Evolutionary conservation across 2,329 filamentous ascomycete genomes (phyloP).

Genomic region (Phaeosphaeria sp.): DNA sequence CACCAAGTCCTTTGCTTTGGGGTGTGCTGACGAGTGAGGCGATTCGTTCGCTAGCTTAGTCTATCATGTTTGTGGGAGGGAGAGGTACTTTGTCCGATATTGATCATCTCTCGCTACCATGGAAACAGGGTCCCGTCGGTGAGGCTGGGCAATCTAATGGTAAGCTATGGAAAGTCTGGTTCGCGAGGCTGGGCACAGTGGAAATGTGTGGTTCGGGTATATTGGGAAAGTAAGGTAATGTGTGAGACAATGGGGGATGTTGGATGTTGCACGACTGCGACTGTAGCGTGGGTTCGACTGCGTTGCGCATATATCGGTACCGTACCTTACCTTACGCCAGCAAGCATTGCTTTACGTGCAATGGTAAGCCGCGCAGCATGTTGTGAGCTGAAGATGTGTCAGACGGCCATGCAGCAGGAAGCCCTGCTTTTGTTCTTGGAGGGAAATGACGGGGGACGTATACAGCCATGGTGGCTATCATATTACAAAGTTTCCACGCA

Average conservation of each 20-base stretch:
- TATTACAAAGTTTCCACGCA: too few relatives aligned
- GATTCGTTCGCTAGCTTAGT: not conserved
- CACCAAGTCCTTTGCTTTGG: not conserved
- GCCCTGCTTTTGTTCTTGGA: too few relatives aligned
- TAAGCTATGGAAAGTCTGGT: not conserved
- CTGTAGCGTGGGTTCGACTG: too few relatives aligned
- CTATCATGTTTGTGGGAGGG: too few relatives aligned
- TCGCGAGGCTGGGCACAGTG: not conserved
- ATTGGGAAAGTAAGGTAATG: too few relatives aligned
- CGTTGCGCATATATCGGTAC: not conserved
- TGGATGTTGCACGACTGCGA: not conserved
- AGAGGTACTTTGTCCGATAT: not conserved
- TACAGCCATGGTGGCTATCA: too few relatives aligned
- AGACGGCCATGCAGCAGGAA: not conserved
- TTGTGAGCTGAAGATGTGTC: not conserved
- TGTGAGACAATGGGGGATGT: not conserved
- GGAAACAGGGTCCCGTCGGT: too few relatives aligned
- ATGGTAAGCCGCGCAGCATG: not conserved
- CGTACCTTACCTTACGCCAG: not conserved
- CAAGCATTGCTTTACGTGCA: too few relatives aligned
- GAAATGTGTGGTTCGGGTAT: too few relatives aligned
- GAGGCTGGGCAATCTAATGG: not conserved
- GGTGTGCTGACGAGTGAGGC: not conserved
- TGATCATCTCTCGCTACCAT: too few relatives aligned
- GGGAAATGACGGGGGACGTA: too few relatives aligned